Evolutionary conservation across 345 rosid genomes (phyloP).

Genomic region (Sonneratia caseolaris): DNA sequence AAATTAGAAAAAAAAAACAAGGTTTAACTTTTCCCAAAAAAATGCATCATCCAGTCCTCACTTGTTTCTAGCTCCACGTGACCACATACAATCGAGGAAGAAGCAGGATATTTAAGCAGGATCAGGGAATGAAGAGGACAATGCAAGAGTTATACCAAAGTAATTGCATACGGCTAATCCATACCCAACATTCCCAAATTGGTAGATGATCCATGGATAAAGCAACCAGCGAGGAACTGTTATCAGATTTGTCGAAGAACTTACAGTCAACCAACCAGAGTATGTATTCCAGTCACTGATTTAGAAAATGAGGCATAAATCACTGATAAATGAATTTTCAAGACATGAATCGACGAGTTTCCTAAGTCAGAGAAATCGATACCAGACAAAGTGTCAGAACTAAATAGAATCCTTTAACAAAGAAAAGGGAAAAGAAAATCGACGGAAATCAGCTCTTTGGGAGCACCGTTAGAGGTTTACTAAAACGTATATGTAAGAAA

Average conservation of each 20-base stretch:
- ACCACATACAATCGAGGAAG: too few species aligned
- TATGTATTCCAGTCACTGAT: not conserved
- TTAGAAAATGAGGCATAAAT: not conserved
- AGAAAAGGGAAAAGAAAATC: not conserved
- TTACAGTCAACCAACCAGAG: not conserved
- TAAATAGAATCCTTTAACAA: not conserved
- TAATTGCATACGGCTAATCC: too few species aligned
- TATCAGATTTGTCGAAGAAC: too few species aligned
- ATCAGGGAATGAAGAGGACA: too few species aligned
- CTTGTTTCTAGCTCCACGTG: too few species aligned
- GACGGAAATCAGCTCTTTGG: not conserved
- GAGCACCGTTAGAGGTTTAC: not conserved
- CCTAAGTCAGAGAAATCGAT: not conserved
- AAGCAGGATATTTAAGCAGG: too few species aligned
- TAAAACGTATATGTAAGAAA: not conserved
- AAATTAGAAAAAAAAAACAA: not conserved
- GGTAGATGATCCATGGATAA: too few species aligned
- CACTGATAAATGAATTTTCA: not conserved
- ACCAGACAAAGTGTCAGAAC: too few species aligned
- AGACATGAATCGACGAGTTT: not conserved
- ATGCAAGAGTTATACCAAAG: too few species aligned
- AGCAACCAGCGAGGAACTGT: too few species aligned
- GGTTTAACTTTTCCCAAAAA: not conserved
- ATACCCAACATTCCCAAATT: too few species aligned
- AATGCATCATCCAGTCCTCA: not conserved